A percentile compares a stretch with the other conserved stretches of the same genome.
These are phyloP conservation scores for Amylocarpus encephaloides DNA, from an alignment of 2,329 filamentous ascomycete genomes.

Conservation along the genomic window DNA sequence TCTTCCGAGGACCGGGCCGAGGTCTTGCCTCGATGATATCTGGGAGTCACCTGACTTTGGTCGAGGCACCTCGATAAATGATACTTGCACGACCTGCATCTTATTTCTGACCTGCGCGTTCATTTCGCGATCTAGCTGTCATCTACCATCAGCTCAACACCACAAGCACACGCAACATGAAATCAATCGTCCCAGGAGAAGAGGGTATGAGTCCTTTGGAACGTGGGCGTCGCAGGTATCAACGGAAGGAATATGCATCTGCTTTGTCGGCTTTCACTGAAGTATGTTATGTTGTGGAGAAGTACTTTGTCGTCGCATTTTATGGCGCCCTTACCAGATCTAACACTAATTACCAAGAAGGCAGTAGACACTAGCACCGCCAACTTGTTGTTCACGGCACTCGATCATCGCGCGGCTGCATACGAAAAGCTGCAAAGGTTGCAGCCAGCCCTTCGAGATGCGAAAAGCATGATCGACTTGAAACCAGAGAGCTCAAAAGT, in stretches of 20 bases:
- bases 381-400: conserved; percentile 26
- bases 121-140: no score
- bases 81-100: no score
- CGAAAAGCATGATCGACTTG: conserved; percentile 30
- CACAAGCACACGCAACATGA: conserved; percentile 5
- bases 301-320: not conserved
- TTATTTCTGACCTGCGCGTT: no score
- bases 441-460: conserved; percentile 28
- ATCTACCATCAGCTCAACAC: not conserved
- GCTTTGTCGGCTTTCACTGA: conserved; percentile 13
- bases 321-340: not conserved
- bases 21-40: no score
- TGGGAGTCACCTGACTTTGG: no score
- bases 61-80: no score
- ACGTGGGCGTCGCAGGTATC: conserved; percentile 26
- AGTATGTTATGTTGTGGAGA: conserved; percentile 1
- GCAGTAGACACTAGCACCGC: conserved; percentile 22
- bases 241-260: conserved; percentile 25
- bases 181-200: conserved; percentile 11
- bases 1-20: no score
- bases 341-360: conserved; percentile 13
- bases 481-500: conserved; percentile 29
- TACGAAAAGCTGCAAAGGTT: conserved; percentile 29
- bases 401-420: conserved; percentile 32
- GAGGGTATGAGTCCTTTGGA: conserved; percentile 25